Evolutionary conservation across 352 stramenopile species (phyloP), one percentile per base, ranked within the genome.

Genomic region (Blastocystis sp.): DNA sequence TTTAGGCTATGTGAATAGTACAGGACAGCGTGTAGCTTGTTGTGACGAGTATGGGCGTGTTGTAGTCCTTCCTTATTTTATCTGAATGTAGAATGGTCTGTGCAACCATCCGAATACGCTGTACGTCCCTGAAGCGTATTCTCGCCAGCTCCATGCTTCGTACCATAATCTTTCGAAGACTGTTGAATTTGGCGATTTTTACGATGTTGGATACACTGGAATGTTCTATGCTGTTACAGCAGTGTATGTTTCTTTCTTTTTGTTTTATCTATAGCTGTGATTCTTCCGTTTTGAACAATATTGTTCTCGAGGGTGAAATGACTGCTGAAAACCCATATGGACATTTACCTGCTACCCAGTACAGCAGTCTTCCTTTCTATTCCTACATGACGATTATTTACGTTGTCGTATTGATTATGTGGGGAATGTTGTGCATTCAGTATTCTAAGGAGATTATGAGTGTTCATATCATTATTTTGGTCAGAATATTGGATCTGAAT

Each of bases 361-460:
- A 89, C 66, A 62, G 40, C 44, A 89, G 78, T 42, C 66, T 89
- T 27, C 66, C 78, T 24, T 89, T 89, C 78, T 89, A 76, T 42
- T 53, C 44, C 27, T 89, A 53, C 35, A 89, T 89, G 60, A 66
- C 11, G 7, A 42, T 89, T n/a, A 22, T 78, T 13, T 89, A 89
- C 33, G 44, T 79, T 27, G 27, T 89, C 4, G 40, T 53, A 17
- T 53, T 79, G 60, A 76, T 89, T 33, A 59, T 79, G 7, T 89
- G 78, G 78, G 60, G 37, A 24, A 79, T 89, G 60, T 24, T 79
- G n/a, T 89, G 78, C 48, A 79, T 79, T 56, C 60, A 79, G 33
- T 89, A 89, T 57, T 79, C 60, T 7, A 76, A 89, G 42, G 78
- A 89, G 66, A 89, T 89, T 62, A 89, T 89, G 78, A 62, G 35